Percentiles rank a stretch among this genome's conserved stretches.
Conservation (phyloP, 805 yeast species). For the Candida gorgasii region DNA sequence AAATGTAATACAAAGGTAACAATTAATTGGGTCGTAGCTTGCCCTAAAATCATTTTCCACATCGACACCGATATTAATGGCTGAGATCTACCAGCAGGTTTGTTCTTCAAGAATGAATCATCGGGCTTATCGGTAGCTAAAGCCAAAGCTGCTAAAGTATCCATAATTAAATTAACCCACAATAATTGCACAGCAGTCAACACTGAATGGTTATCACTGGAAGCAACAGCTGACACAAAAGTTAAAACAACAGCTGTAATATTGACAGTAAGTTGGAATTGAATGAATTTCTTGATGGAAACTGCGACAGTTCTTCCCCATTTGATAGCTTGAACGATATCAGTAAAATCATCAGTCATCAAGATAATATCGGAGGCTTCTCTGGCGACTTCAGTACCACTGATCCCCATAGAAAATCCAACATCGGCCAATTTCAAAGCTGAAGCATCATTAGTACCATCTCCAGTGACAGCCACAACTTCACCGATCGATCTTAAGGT, state of each 20-base stretch:
- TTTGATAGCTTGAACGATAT: conserved; percentile 93
- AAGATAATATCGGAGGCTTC: conserved; percentile 93
- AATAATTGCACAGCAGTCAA: conserved; percentile 94
- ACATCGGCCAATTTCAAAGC: conserved; percentile 96
- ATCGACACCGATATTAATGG: conserved; percentile 86
- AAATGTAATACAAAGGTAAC: conserved; percentile 83
- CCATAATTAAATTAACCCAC: conserved; percentile 98
- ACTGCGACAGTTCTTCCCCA: conserved; percentile 98
- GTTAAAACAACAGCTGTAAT: conserved; percentile 95
- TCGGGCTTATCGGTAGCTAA: conserved; percentile 97
- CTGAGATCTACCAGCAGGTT: conserved; percentile 78
- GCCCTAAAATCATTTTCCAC: conserved; percentile 98
- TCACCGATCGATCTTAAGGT: conserved; percentile 79
- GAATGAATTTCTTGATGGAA: conserved; percentile 92
- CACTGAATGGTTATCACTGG: conserved; percentile 77
- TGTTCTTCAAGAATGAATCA: conserved; percentile 70
- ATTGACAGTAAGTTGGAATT: conserved; percentile 94
- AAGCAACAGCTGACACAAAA: conserved; percentile 89
- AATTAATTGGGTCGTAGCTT: conserved; percentile 72
- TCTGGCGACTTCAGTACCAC: conserved; percentile 98
- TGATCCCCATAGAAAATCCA: conserved; percentile 97
- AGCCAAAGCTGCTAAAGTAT: conserved; percentile 95
- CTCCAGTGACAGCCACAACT: conserved; percentile 98
- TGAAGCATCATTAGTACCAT: conserved; percentile 99
- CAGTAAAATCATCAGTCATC: conserved; percentile 92